Base-by-base conservation (phyloP, 2,329 filamentous ascomycete genomes). In the Neocatenulostroma microsporum region DNA sequence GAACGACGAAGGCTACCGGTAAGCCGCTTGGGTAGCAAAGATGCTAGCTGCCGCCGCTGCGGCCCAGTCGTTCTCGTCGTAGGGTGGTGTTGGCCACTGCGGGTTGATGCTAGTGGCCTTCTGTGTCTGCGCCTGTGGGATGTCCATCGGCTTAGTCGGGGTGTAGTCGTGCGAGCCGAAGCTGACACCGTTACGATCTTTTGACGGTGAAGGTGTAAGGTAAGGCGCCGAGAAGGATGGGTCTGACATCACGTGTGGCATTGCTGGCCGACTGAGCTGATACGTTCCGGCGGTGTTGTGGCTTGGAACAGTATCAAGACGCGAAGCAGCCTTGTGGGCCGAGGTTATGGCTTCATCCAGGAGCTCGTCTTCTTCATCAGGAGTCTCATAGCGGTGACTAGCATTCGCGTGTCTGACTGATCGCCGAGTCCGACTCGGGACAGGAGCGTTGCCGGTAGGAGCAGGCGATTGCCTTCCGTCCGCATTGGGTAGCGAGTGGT, bases 61-160 rank as follows among this genome's bases (percentile, higher is more conserved):
- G 13, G 82, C 86, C 89, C 88, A 96, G 58, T 94, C 88, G 45
- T 80, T 80, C 52, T 94, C 88, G 55, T 94, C 88, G 50, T 95
- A 94, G 3, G 91, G 89, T 15, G 91, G 91, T 12, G 91, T 96
- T 3, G 88, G 89, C 82, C 88, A 95, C 64, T 94, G 91, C 25
- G 78, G 72, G 37, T 70, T 57, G 21, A 57, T 63, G 15, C 68
- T 64, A 37, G 66, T 56, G 37, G 70, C 63, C 46, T 73, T 61
- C 42, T 70, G 64, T 10, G 62, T 66, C 53, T 68, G 66, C 30
- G 74, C 73, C 56, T 77, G 76, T 53, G 72, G 69, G 37, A 84
- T 77, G 48, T 84, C 74, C 45, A 88, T 62, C 9, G 84, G 83
- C 60, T 82, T 84, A 7, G 81, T 76, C 2, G 80, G 74, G 1